Conservation (phyloP, 345 rosid genomes). For the Pugionium dolabratum region DNA sequence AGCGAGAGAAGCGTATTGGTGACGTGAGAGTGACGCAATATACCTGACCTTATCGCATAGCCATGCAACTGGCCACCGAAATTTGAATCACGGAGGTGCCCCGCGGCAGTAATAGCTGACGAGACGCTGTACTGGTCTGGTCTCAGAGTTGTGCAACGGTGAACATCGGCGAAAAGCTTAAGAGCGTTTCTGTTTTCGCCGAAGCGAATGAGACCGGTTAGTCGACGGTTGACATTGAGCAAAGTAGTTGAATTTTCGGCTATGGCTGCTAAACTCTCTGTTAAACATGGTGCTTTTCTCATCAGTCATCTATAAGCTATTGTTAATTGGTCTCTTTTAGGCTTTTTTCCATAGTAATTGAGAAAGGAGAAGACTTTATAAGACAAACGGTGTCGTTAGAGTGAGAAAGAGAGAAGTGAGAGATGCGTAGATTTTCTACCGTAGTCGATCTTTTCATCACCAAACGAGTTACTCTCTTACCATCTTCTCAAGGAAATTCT, state of each 20-base stretch:
- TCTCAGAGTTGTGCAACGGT: conserved; percentile 41
- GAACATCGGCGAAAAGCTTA: conserved; percentile 52
- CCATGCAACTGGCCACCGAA: conserved; percentile 62
- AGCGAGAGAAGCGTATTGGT: conserved; percentile 67
- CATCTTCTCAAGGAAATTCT: conserved; percentile 16
- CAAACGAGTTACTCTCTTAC: conserved; percentile 21
- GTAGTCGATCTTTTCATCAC: conserved; percentile 15
- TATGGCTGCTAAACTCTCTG: conserved; percentile 25
- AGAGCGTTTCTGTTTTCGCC: conserved; percentile 51
- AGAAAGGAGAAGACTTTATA: conserved; percentile 13
- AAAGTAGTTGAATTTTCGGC: conserved; percentile 35
- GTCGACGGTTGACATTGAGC: conserved; percentile 54
- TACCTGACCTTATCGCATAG: conserved; percentile 55
- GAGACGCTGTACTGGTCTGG: conserved; percentile 74
- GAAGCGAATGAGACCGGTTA: conserved; percentile 50
- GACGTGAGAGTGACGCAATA: conserved; percentile 48
- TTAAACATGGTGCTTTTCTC: conserved; percentile 31
- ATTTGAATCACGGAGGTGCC: conserved; percentile 45
- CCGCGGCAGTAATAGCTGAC: conserved; percentile 55
- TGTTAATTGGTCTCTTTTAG: conserved; percentile 4
- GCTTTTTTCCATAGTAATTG: not conserved
- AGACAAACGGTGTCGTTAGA: conserved; percentile 14
- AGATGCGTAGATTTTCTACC: conserved; percentile 31
- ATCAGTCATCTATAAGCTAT: conserved; percentile 36
- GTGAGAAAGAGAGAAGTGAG: conserved; percentile 18